These are phyloP conservation scores for Cenchrus fungigraminus DNA, from an alignment of 176 grass and related monocot genomes.

Conservation along the genomic window DNA sequence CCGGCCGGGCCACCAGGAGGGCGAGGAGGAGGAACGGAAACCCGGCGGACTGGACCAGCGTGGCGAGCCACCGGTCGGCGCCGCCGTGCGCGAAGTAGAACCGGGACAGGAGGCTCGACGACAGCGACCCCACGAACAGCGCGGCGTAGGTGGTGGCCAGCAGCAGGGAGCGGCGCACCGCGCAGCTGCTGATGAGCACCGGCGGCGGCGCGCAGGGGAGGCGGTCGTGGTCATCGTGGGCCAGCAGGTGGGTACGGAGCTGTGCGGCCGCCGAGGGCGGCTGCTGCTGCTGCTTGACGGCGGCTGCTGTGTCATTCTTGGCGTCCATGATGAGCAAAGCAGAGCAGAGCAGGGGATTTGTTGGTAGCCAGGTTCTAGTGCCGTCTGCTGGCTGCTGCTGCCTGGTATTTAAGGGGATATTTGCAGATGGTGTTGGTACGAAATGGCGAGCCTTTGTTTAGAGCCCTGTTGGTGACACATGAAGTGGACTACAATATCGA, in stretches of 20 bases:
- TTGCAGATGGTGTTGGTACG: not conserved
- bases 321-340: constrained; percentile 22
- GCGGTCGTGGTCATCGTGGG: not conserved
- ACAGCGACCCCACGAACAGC: constrained; percentile 19
- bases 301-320: not conserved
- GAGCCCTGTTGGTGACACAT: not conserved
- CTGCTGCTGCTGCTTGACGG: not conserved
- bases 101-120: constrained; percentile 36
- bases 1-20: constrained; percentile 6
- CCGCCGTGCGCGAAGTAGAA: constrained; percentile 60
- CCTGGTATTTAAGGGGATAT: constrained; percentile 3
- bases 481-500: not conserved
- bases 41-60: constrained; percentile 53
- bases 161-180: constrained; percentile 15
- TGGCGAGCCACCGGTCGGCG: constrained; percentile 54
- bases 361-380: not conserved
- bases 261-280: not conserved
- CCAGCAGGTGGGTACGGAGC: not conserved
- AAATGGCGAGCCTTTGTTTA: not conserved
- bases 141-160: constrained; percentile 13
- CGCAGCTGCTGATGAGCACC: not conserved
- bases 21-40: constrained; percentile 44
- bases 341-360: not conserved
- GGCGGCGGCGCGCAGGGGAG: not conserved
- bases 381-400: not conserved